Conservation (phyloP, 495 filamentous ascomycete genomes). For the Lophium mytilinum region DNA sequence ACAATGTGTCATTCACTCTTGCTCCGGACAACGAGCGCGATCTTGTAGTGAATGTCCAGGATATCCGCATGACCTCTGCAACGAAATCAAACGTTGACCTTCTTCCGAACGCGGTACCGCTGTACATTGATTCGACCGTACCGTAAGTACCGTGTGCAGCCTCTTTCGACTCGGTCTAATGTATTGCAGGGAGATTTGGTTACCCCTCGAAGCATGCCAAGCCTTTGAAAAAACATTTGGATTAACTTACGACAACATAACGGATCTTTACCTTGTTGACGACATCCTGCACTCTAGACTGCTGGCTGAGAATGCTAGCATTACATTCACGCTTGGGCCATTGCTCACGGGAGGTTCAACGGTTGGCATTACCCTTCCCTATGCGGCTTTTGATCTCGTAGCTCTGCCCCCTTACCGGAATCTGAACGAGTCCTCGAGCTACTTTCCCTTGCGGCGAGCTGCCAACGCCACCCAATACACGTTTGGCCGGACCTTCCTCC, state of each 20-base stretch:
- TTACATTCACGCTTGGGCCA: conserved; percentile 46
- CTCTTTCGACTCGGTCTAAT: too few species aligned
- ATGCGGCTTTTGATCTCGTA: conserved; percentile 44
- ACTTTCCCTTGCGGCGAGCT: conserved; percentile 48
- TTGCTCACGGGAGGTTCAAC: conserved; percentile 33
- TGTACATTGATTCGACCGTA: conserved; percentile 47
- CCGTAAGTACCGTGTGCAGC: conserved; percentile 12
- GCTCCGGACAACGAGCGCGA: conserved; percentile 42
- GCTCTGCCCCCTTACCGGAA: conserved; percentile 29
- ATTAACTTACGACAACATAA: conserved; percentile 38
- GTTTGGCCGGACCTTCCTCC: conserved; percentile 48
- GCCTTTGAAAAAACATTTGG: conserved; percentile 48
- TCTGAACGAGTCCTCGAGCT: conserved; percentile 32
- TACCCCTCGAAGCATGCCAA: conserved; percentile 45
- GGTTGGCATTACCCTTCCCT: conserved; percentile 45
- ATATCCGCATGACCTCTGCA: conserved; percentile 30
- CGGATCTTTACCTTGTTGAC: conserved; percentile 45
- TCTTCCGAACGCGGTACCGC: conserved; percentile 13
- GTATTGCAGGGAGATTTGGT: conserved; percentile 39
- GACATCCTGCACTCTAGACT: conserved; percentile 37
- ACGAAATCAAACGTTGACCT: conserved; percentile 19
- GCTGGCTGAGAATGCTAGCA: conserved; percentile 39
- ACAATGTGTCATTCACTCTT: conserved; percentile 43
- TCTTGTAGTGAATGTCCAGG: conserved; percentile 42
- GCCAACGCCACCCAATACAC: conserved; percentile 46